Base-by-base conservation (phyloP, 1,284 basidiomycete genomes). In the Gomphus sp. region DNA sequence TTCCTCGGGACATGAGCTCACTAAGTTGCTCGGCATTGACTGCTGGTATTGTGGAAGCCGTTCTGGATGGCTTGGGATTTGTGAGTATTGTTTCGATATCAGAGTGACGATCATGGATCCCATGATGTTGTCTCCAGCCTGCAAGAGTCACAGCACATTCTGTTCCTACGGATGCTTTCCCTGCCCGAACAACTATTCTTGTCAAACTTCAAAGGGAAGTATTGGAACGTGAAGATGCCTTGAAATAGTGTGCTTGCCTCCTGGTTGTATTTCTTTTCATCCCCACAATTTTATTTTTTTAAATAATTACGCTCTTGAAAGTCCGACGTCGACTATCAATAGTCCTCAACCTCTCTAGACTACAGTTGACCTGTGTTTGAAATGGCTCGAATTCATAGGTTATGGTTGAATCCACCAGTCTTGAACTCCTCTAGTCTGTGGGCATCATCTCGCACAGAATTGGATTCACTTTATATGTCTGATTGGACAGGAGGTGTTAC, bases 101-200 rank as follows among this genome's bases (percentile, higher is more conserved):
- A 18, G 25, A 34, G 12, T 18, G 34, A 25, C 50, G 28, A 25
- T 50, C 54, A 49, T 58, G 25, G 49, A 47, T 16, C 41, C 67
- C 9, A 22, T 25, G 22, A 47, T 41, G 55, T 31, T 53, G 22
- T 22, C 62, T 49, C 16, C 69, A 98, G 95, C 96, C 96, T 11
- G 93, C 95, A 2, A 81, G 96, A 64, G 97, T 99, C 14, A 99
- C 97, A 0, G 94, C 97, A 0, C 97, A 99, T 71, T 89, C 88
- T 47, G 96, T 97, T 0, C 87, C 93, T 0, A 93, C 84, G 0
- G 76, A 87, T 10, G 84, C 89, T 62, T 83, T 80, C 66, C 93
- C 96, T 1, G 82, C 86, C 57, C 82, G 93, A 56, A 95, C 89
- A 1, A 94, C 93, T 16, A 92, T 98, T 61, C 80, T 98, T 52